phyloP scores from a whole-genome alignment of 208 protist species.

The Tritrichomonas musculus region DNA sequence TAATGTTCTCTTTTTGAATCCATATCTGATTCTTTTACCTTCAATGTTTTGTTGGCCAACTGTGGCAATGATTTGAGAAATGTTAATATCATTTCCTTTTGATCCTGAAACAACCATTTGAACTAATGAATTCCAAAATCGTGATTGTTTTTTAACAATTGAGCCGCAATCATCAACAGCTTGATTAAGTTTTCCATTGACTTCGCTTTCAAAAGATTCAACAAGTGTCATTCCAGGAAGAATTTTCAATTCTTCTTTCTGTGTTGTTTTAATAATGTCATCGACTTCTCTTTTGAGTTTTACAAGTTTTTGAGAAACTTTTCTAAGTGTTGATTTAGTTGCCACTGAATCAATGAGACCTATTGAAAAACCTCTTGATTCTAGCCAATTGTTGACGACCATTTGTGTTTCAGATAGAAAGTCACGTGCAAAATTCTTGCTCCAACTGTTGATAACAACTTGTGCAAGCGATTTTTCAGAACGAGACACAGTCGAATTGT shows the following conservation, averaged over 20 bases:
- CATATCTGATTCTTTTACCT: constrained; percentile 92
- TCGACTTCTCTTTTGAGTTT: constrained; percentile 68
- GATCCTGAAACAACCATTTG: constrained; percentile 89
- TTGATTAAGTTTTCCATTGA: constrained; percentile 76
- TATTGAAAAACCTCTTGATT: constrained; percentile 79
- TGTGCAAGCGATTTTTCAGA: constrained; percentile 82
- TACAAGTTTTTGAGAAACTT: constrained; percentile 51
- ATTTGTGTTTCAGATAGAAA: constrained; percentile 82
- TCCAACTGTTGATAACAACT: constrained; percentile 87
- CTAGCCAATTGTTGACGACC: constrained; percentile 91
- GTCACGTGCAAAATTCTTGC: constrained; percentile 71
- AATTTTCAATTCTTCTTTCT: constrained; percentile 75
- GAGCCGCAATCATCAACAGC: constrained; percentile 56
- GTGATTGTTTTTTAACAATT: constrained; percentile 61
- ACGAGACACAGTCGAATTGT: constrained; percentile 56
- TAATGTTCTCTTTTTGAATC: constrained; percentile 82
- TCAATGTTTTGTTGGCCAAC: constrained; percentile 99
- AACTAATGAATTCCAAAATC: constrained; percentile 78
- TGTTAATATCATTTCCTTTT: constrained; percentile 96
- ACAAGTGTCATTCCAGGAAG: constrained; percentile 74
- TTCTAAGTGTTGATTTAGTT: constrained; percentile 69
- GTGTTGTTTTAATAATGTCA: constrained; percentile 72
- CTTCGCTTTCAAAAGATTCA: constrained; percentile 94
- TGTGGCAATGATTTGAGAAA: constrained; percentile 96
- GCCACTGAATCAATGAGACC: constrained; percentile 95